These are phyloP conservation scores for Cerrena zonata DNA, from an alignment of 1,284 basidiomycete genomes.

Conservation along the genomic window DNA sequence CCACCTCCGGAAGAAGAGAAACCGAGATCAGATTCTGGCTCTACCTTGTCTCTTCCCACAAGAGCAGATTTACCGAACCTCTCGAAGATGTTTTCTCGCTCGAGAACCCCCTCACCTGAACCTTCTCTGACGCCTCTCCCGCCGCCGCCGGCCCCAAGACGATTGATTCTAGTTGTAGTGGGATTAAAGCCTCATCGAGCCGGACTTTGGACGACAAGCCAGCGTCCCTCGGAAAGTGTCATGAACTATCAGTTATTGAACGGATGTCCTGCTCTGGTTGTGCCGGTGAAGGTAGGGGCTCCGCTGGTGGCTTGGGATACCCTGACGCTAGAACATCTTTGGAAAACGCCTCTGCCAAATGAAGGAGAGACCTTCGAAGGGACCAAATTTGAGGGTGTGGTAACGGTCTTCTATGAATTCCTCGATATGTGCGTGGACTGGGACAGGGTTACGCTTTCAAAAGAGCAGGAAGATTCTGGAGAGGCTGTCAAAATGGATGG, in stretches of 20 bases:
- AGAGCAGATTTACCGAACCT: slow-evolving; percentile 23
- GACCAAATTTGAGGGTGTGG: slow-evolving; percentile 43
- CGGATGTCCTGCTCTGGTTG: slow-evolving; percentile 54
- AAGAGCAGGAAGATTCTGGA: slow-evolving; percentile 14
- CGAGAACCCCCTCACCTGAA: slow-evolving; percentile 47
- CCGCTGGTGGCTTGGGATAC: slow-evolving; percentile 60
- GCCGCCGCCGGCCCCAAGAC: slow-evolving; percentile 40
- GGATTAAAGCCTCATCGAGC: slow-evolving; percentile 56
- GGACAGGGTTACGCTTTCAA: slow-evolving; percentile 39
- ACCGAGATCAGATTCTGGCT: slow-evolving; percentile 1
- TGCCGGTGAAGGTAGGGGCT: slow-evolving; percentile 53
- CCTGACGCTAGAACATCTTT: slow-evolving; percentile 52
- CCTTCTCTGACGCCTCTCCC: slow-evolving; percentile 39
- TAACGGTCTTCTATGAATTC: slow-evolving; percentile 52
- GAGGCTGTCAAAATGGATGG: slow-evolving; percentile 14
- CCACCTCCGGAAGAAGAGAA: slow-evolving; percentile 18
- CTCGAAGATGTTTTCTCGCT: slow-evolving; percentile 39
- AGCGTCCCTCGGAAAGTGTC: slow-evolving; percentile 55
- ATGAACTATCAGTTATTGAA: slow-evolving; percentile 57
- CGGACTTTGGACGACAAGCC: slow-evolving; percentile 50
- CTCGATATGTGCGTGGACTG: slow-evolving; percentile 59
- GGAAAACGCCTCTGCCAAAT: slow-evolving; percentile 42
- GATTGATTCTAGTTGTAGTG: slow-evolving; percentile 50
- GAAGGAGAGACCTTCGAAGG: slow-evolving; percentile 27
- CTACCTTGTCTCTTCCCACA: slow-evolving; percentile 12